A percentile compares a stretch with the other conserved stretches of the same genome.
Conservation (phyloP, 371 early-diverging fungal species). For the Mortierella sp. region DNA sequence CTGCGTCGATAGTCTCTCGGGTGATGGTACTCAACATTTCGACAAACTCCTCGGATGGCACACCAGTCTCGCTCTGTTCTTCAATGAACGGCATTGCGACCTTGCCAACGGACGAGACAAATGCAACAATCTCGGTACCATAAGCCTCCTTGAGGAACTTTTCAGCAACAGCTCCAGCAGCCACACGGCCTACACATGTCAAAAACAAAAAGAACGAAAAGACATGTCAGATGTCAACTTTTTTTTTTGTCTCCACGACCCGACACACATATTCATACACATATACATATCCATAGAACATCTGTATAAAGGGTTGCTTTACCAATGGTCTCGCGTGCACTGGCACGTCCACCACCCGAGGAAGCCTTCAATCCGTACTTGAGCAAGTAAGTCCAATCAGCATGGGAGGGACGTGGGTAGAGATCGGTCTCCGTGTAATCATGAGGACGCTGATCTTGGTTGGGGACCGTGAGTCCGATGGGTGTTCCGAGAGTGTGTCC, state of each 20-base stretch:
- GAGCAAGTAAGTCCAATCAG: conserved; percentile 95
- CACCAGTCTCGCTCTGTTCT: conserved; percentile 59
- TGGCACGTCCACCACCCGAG: conserved; percentile 94
- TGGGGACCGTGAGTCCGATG: conserved; percentile 91
- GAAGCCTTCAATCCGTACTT: conserved; percentile 97
- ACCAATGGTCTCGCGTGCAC: conserved; percentile 97
- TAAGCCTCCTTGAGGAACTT: conserved; percentile 85
- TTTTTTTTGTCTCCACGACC: too few species aligned
- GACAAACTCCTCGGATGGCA: conserved; percentile 70
- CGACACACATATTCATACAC: too few species aligned
- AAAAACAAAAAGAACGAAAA: conserved; percentile 4
- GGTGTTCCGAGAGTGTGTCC: conserved; percentile 96
- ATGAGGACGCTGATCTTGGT: conserved; percentile 95
- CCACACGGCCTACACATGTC: conserved; percentile 80
- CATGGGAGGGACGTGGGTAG: conserved; percentile 95
- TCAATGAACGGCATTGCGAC: conserved; percentile 80
- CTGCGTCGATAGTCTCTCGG: conserved; percentile 78
- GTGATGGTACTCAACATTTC: conserved; percentile 75
- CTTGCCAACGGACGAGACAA: conserved; percentile 91
- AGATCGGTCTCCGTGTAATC: conserved; percentile 95
- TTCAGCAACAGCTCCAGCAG: conserved; percentile 96
- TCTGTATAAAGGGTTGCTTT: too few species aligned
- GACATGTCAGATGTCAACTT: background rate
- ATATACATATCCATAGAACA: too few species aligned
- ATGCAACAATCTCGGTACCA: conserved; percentile 94